phyloP scores from a whole-genome alignment of 345 rosid species.

The Rhodomyrtus tomentosa region DNA sequence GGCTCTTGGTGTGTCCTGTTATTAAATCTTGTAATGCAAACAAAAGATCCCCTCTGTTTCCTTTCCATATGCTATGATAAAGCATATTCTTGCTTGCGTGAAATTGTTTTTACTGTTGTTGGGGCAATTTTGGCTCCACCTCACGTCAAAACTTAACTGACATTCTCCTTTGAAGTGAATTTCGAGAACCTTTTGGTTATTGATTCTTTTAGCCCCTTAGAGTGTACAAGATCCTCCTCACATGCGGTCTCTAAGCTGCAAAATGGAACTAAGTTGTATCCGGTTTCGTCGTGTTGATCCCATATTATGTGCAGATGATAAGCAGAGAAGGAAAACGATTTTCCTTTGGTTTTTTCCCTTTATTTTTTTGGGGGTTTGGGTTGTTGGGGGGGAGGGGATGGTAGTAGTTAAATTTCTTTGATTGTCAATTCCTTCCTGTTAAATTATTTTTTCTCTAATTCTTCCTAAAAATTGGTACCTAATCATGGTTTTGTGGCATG shows the following conservation, averaged over 20 bases:
- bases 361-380: not conserved
- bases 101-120: not conserved
- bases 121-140: not conserved
- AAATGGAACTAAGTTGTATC: not conserved
- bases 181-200: not conserved
- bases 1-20: not conserved
- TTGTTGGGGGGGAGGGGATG: not conserved
- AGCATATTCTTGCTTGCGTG: not conserved
- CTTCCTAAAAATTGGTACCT: not conserved
- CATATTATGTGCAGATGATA: not conserved
- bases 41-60: not conserved
- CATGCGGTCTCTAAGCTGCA: not conserved
- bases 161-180: not conserved
- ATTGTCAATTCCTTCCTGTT: not conserved
- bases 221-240: not conserved
- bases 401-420: not conserved
- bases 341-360: not conserved
- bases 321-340: not conserved
- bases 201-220: not conserved
- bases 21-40: not conserved
- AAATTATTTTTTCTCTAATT: not conserved
- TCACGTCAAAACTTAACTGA: not conserved
- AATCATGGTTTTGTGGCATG: not conserved
- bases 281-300: not conserved
- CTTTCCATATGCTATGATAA: not conserved